Evolutionary conservation across 2,329 filamentous ascomycete species (phyloP), one percentile per base, ranked within the genome.

Genomic region (Penicillium sp.): DNA sequence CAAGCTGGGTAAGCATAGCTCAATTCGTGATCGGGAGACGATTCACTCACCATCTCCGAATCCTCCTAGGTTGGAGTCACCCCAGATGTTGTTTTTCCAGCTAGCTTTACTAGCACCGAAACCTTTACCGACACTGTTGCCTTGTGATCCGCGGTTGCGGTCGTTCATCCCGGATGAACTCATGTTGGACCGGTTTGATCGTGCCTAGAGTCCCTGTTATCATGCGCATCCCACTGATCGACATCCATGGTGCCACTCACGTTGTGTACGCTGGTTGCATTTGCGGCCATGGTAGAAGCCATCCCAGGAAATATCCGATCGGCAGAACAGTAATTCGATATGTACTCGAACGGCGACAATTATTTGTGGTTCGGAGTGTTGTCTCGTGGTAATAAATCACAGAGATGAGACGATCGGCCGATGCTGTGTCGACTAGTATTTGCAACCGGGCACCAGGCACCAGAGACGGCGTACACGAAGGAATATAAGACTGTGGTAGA

Each of bases 1-100:
- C 8, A 13, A n/a, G 7, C 6, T 6, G 28, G 1, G 24, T 46
- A n/a, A 45, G 51, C 28, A 21, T 21, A 10, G 3, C 19, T 17
- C 26, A 5, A 6, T 7, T 29, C 17, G 21, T 8, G 44, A 44
- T 31, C 2, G 60, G 4, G 8, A 12, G 2, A 38, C 29, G 0
- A 42, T 2, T 19, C 34, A 50, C 64, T 40, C 59, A 64, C 68
- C 68, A 60, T 72, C 72, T 22, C 70, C 70, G 52, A 75, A 70
- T 15, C 73, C 73, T 65, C 68, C 69, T 8, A 76, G 69, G 39
- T 68, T 62, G 34, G 64, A 67, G 53, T 71, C 76, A 12, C 73
- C 72, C 79, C 79, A 82, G 37, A 81, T 78, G 29, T 69, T 73
- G 64, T 64, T 60, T 64, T 72, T 68, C 73, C 72, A 69, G 57